Base-by-base conservation (phyloP, 305 asterid species). In the Rubia balearica region DNA sequence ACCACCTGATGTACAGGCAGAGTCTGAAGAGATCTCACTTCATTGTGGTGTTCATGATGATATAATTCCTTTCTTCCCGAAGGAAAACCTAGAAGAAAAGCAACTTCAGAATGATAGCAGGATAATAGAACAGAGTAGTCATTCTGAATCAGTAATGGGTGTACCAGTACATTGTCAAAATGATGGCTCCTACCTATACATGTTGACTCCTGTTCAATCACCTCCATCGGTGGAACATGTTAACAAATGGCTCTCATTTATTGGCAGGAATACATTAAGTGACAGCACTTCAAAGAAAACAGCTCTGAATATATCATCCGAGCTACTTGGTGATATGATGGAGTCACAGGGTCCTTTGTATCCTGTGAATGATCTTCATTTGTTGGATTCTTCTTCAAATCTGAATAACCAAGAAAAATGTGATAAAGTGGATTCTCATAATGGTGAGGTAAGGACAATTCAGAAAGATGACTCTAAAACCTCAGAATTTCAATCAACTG, bases 171-270 rank as follows among this genome's bases (percentile, higher is more conserved):
- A 86, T 74, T 80, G 79, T 83, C 91, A 86, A 81, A 88, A 85
- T 82, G 96, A 95, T 81, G 97, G 97, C 62, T 90, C 99, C 77
- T 76, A 71, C 85, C 76, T 86, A 59, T 91, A 85, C 83, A 85
- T 95, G 88, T 85, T 95, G 84, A 86, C 97, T 59, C 96, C 90
- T 73, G 81, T 82, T 67, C 74, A 70, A 33, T 83, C 91, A 75
- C 96, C 99, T 72, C 97, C 99, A 75, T 83, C 74, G 8, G 79
- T 71, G 75, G 91, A 84, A 80, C 77, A 82, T 78, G 87, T 95
- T 77, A 80, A 76, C 57, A 82, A 69, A 77, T 92, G 97, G 96
- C 75, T 87, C 53, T 82, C 87, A 38, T 78, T 65, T 67, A 80
- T 77, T 73, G 70, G 67, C 30, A 66, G 79, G 73, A 82, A 77